Evolutionary conservation across 2,329 filamentous ascomycete genomes (phyloP), one percentile per base, ranked within the genome.

Genomic region (Ascocoryne sarcoides): DNA sequence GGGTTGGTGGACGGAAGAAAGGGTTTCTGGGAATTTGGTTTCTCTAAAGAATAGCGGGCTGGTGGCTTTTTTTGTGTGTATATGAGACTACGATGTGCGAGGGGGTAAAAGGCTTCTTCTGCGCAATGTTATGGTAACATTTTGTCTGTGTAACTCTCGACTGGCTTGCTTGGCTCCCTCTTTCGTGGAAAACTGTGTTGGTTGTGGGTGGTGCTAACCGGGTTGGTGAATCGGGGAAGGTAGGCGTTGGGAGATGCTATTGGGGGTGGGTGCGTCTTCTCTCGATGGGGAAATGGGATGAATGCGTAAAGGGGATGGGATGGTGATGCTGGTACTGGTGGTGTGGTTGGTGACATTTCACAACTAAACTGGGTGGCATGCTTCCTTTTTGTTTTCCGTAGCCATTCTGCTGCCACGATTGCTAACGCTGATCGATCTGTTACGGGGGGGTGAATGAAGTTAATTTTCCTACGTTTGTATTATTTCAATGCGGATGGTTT

Each of bases 71-170:
- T 49, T 45, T 45, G 43, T 45, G 48, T 51, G 49, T 53, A 52
- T 50, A 50, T 51, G 49, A 51, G 44, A 48, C 43, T 53, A 53
- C 47, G 52, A 51, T 56, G 44, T 54, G 44, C 39, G 45, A 42
- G 40, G 40, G 43, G 42, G 31, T 18, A 39, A 15, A 40, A 32
- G 15, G 23, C 16, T 43, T 37, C 39, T 44, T 42, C 37, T 47
- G 40, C 40, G 47, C 45, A 44, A 45, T 47, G 42, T 44, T 40
- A 47, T 23, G 42, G 36, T 40, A 45, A 40, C 36, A 21, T 43
- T 48, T 39, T 43, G 37, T 47, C 32, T 42, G 42, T 47, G 47
- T 49, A 49, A 35, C 40, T 39, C 33, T 43, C 42, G 42, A 43
- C 33, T 45, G 32, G 37, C 38, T 39, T 39, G 37, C 45, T 43